These are phyloP conservation scores for Parachaetomium inaequale DNA, from an alignment of 495 filamentous ascomycete genomes.

Conservation along the genomic window DNA sequence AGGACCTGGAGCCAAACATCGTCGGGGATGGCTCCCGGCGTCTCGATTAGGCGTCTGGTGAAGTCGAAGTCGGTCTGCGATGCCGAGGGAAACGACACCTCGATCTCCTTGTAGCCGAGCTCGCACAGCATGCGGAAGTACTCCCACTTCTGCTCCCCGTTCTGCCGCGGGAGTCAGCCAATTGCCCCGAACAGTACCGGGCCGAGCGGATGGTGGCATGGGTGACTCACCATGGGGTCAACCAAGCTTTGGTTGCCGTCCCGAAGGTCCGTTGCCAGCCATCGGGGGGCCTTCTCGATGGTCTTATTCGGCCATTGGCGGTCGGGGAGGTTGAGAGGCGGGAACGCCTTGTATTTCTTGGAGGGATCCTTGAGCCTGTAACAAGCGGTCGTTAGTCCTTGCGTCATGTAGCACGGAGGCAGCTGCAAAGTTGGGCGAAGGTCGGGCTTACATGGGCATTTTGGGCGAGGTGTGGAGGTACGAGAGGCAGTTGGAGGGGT, in stretches of 20 bases:
- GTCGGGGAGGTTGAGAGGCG: constrained; percentile 75
- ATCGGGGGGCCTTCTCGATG: constrained; percentile 74
- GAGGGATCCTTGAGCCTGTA: constrained; percentile 90
- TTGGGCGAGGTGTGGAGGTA: constrained; percentile 1
- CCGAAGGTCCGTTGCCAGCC: constrained; percentile 80
- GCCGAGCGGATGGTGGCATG: neutral
- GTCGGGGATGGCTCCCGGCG: constrained; percentile 79
- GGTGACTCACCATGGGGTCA: constrained; percentile 73
- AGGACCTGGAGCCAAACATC: constrained; percentile 97
- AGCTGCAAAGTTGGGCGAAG: neutral
- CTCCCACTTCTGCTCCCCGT: constrained; percentile 86
- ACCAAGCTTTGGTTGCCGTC: constrained; percentile 88
- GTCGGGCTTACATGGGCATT: constrained; percentile 39
- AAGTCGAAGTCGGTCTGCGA: constrained; percentile 96
- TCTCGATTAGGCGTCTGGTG: constrained; percentile 81
- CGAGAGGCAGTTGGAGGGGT: neutral
- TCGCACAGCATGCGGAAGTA: constrained; percentile 94
- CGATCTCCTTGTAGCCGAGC: constrained; percentile 97
- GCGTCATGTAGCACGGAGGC: neutral
- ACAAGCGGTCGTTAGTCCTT: constrained; percentile 17
- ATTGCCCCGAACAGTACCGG: constrained; percentile 3
- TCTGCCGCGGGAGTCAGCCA: constrained; percentile 49
- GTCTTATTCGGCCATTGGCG: constrained; percentile 88
- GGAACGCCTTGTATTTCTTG: constrained; percentile 76
- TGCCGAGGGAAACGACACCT: constrained; percentile 92